Percentiles rank a stretch among this genome's conserved stretches.
phyloP scores from a whole-genome alignment of 108 stramenopile genomes.

The Bacterosira constricta region DNA sequence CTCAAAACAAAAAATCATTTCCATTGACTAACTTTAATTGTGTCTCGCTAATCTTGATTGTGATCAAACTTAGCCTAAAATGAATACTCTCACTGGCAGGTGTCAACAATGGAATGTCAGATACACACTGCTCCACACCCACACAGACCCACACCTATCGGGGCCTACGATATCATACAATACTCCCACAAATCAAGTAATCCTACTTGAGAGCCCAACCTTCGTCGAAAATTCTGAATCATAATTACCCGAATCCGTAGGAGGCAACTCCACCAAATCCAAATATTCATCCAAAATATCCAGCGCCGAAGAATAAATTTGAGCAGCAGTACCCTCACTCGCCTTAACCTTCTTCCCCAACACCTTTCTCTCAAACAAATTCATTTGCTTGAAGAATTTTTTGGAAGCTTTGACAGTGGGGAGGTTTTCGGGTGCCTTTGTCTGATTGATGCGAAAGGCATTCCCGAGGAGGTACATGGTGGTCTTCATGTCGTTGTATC shows the following conservation, averaged over 20 bases:
- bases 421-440: constrained; percentile 85
- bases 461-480: constrained; percentile 87
- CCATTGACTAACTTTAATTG: no score
- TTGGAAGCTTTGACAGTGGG: constrained; percentile 88
- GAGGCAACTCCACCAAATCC: constrained; percentile 89
- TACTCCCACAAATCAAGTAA: no score
- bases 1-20: no score
- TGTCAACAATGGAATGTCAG: no score
- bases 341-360: constrained; percentile 54
- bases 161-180: no score
- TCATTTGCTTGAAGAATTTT: constrained; percentile 85
- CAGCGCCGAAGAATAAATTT: constrained; percentile 62
- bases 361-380: constrained; percentile 68
- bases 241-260: constrained; percentile 78
- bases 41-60: no score
- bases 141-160: no score
- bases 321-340: constrained; percentile 43
- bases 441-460: constrained; percentile 88
- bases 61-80: no score
- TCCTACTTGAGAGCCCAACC: constrained; percentile 66
- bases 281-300: constrained; percentile 78
- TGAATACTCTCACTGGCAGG: no score
- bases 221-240: constrained; percentile 74
- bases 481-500: constrained; percentile 87
- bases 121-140: no score